These are phyloP conservation scores for Colletotrichum echinochloae DNA, from an alignment of 2,329 filamentous ascomycete genomes.

Conservation along the genomic window DNA sequence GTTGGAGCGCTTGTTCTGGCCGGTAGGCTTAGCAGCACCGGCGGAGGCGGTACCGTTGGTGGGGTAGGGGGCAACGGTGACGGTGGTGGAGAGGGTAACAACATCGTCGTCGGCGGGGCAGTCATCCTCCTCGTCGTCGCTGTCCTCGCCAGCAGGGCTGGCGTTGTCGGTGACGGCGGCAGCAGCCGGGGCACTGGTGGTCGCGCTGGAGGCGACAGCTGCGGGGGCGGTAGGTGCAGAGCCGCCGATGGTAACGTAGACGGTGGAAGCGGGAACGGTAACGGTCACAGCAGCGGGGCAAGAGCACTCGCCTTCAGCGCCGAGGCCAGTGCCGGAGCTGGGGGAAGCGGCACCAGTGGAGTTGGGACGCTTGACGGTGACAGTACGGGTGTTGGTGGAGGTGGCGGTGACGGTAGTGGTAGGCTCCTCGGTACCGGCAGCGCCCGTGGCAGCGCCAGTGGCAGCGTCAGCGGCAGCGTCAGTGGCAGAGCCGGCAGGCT, in stretches of 20 bases:
- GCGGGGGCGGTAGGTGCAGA: conserved; percentile 17
- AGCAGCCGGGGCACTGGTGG: conserved; percentile 42
- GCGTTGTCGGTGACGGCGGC: conserved; percentile 43
- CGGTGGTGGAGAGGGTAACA: conserved; percentile 50
- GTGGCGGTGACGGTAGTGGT: conserved; percentile 55
- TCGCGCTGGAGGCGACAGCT: conserved; percentile 28
- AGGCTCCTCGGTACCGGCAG: conserved; percentile 42
- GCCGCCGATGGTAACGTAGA: conserved; percentile 46
- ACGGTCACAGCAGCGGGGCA: conserved; percentile 43
- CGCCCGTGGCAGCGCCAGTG: conserved; percentile 9
- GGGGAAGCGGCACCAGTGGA: conserved; percentile 19
- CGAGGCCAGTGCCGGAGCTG: conserved; percentile 25
- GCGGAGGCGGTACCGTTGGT: conserved; percentile 54
- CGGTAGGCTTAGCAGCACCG: conserved; percentile 51
- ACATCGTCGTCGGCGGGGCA: conserved; percentile 40
- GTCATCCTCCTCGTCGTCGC: conserved; percentile 42
- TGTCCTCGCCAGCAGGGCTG: conserved; percentile 24
- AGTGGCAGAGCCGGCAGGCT: conserved; percentile 22
- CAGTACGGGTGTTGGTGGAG: conserved; percentile 51
- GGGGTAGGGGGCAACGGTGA: conserved; percentile 52
- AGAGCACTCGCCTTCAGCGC: conserved; percentile 35
- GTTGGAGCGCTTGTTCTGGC: conserved; percentile 48
- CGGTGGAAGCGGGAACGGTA: conserved; percentile 45
- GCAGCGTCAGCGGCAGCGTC: conserved; percentile 4
- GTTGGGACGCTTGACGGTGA: conserved; percentile 48